Base-by-base conservation (phyloP, 179 eudicot genomes). In the Heliamphora pulchella region DNA sequence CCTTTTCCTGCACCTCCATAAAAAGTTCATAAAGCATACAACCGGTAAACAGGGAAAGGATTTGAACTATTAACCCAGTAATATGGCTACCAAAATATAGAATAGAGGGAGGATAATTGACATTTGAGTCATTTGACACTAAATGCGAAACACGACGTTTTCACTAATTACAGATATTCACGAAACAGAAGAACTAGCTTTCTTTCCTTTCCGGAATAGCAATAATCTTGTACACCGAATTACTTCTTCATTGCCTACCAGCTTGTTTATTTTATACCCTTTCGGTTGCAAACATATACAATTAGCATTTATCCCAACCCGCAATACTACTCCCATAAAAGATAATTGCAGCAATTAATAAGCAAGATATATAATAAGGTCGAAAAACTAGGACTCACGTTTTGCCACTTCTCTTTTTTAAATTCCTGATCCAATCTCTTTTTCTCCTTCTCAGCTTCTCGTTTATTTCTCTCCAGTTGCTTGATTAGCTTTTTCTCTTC, bases 331-430 rank as follows among this genome's bases (percentile, higher is more conserved):
- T 76, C 6, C 20, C 53, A 31, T 31, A n/a, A 55, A 47, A 43
- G 51, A 5, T 13, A 17, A 43, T 43, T 41, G 66, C 22, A 77
- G 73, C 44, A 10, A 44, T 64, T 4, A 5, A 55, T 39, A 54
- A 58, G 31, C 57, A 78, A 47, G 43, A 53, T 13, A 13, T 53
- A 20, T 48, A 31, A 31, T 31, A 47, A 54, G 41, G 70, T n/a
- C 62, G 15, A 62, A 54, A 57, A 59, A 20, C 13, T 63, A 31
- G 4, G 74, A 85, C 98, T 83, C 85, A 96, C 99, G 84, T 80
- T 89, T 83, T 89, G 94, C 90, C 86, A 80, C 84, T 90, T 96
- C 79, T 96, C 98, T 88, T 88, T 96, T 79, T 87, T 89, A 78
- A 89, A 93, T 79, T 96, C 94, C 75, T 89, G 94, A 6, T 90